Base-by-base conservation (phyloP, 176 grass and related monocot genomes). In the maize (Zea mays) region DNA sequence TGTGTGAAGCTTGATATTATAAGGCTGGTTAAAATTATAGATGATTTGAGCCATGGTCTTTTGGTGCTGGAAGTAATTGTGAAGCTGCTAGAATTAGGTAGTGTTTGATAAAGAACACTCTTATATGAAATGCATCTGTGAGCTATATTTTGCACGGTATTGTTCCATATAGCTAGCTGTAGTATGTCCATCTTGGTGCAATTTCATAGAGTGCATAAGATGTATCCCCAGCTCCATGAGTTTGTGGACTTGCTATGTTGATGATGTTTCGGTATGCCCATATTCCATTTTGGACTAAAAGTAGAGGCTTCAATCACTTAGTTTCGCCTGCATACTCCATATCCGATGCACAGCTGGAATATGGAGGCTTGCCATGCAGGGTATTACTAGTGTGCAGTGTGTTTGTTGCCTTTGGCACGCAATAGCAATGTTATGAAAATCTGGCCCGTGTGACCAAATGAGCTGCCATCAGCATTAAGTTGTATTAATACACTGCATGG, bases 1-100 rank as follows among this genome's bases (percentile, higher is more conserved):
- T 35, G 62, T 81, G 20, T 69, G 10, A 80, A 81, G 7, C 3
- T 42, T 52, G 17, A 19, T 33, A 14, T 73, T 79, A 71, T 71
- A 9, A 51, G 3, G 12, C 12, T 48, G 11, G 13, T 48, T 48
- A 13, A 48, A 12, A 13, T 48, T 48, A 3, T 48, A 48, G 47
- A 49, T 3, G 12, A 41, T 82, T 41, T 50, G 16, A 46, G 62
- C 16, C 16, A 69, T 9, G 33, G 48, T 2, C 61, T 51, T 11
- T 27, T 27, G 27, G 21, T 81, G 15, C 38, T 52, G 37, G 42
- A 65, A 57, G 2, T 41, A 57, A 76, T 33, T 62, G 8, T 37
- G 10, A 16, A 17, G 49, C 5, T 10, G 5, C 6, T 48, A 16
- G 7, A 50, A 34, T 50, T 0, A 2, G 2, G 2, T 44, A 62